These are phyloP conservation scores for Penicillium aurantiogriseum DNA, from an alignment of 2,329 filamentous ascomycete species.

Conservation along the genomic window DNA sequence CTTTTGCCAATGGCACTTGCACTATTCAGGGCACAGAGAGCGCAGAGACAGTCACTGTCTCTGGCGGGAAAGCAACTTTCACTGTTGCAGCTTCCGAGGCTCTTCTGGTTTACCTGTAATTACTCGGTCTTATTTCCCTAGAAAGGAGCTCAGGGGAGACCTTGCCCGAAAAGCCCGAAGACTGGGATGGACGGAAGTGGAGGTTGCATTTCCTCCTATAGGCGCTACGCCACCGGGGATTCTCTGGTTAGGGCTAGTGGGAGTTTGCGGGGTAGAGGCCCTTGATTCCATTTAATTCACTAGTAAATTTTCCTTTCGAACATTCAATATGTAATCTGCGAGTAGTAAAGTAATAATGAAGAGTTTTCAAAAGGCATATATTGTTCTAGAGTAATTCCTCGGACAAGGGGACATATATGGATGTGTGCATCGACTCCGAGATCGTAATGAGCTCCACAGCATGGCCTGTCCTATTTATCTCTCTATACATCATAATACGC, in stretches of 20 bases:
- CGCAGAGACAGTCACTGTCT: constrained; percentile 18
- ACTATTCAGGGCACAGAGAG: constrained; percentile 39
- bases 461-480: not conserved
- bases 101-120: constrained; percentile 47
- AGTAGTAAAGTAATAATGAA: not conserved
- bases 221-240: constrained; percentile 3
- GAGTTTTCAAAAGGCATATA: not conserved
- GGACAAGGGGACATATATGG: not conserved
- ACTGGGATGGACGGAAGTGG: not conserved
- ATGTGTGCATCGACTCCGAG: not conserved
- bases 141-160: not conserved
- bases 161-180: not conserved
- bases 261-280: not conserved
- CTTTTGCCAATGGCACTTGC: constrained; percentile 49
- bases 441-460: not conserved
- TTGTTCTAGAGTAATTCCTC: not conserved
- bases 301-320: not conserved
- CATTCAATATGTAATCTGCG: not conserved
- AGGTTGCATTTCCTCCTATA: not conserved
- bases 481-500: too few relatives aligned
- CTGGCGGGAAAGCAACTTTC: constrained; percentile 40
- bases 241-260: not conserved
- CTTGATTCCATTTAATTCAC: not conserved
- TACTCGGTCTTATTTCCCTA: not conserved
- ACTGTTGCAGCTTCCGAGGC: constrained; percentile 50